Percentiles rank a stretch among this genome's conserved stretches.
Conservation (phyloP, 1,284 basidiomycete species). For the Chiua sp. region DNA sequence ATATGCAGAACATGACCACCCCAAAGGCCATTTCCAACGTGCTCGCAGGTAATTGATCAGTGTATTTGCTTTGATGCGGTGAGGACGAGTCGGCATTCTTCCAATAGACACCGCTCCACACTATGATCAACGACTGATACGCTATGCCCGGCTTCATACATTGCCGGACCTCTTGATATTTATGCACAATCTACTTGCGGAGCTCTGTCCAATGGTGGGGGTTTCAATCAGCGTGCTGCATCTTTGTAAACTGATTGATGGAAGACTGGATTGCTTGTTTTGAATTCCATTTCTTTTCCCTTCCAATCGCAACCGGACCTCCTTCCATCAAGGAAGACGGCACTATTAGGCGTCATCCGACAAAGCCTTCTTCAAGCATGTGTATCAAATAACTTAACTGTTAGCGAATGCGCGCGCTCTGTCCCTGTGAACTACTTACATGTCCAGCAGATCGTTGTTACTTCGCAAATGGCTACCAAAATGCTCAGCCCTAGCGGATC, state of each 20-base stretch:
- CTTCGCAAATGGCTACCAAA: conserved; percentile 73
- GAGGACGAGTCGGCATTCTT: conserved; percentile 16
- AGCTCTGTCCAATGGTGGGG: conserved; percentile 53
- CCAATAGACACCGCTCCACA: conserved; percentile 30
- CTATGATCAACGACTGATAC: conserved; percentile 28
- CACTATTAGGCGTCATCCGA: conserved; percentile 57
- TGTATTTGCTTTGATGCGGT: conserved; percentile 16
- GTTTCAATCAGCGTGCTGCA: conserved; percentile 17
- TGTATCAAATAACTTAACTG: conserved; percentile 56
- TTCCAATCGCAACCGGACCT: conserved; percentile 56
- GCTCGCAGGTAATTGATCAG: conserved; percentile 46
- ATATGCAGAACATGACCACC: conserved; percentile 70
- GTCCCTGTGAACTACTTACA: conserved; percentile 5
- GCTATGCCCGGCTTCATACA: conserved; percentile 43
- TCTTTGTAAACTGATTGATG: conserved; percentile 19
- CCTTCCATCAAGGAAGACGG: conserved; percentile 42
- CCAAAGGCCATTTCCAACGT: conserved; percentile 49
- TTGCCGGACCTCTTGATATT: conserved; percentile 64
- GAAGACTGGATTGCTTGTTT: conserved; percentile 60
- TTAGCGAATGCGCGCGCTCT: conserved; percentile 32
- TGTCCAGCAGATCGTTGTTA: conserved; percentile 58
- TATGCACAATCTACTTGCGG: conserved; percentile 55
- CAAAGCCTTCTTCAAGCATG: conserved; percentile 55
- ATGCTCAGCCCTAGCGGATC: conserved; percentile 65
- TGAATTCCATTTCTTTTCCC: conserved; percentile 70